phyloP scores from a whole-genome alignment of 108 stramenopile species.

The Aurantiochytrium sp. region DNA sequence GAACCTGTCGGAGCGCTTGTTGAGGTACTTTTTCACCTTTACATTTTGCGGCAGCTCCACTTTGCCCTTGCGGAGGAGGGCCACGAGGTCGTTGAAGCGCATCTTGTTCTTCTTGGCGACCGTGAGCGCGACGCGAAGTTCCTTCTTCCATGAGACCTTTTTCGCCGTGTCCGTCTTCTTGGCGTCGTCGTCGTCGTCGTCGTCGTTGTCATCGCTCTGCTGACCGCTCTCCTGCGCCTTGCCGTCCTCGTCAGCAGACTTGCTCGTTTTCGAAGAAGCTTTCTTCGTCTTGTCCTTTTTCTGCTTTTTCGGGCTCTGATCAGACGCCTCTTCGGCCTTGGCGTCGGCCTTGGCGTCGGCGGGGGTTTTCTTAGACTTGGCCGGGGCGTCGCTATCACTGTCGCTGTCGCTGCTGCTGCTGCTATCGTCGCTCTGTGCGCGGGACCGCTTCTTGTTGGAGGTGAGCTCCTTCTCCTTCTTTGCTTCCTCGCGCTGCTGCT shows the following conservation, averaged over 20 bases:
- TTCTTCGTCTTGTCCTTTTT: constrained; percentile 34
- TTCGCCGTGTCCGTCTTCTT: background rate
- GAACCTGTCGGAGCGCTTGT: background rate
- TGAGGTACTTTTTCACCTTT: constrained; percentile 2
- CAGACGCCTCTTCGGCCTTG: constrained; percentile 33
- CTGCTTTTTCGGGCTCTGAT: background rate
- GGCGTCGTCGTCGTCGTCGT: background rate
- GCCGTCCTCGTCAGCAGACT: background rate
- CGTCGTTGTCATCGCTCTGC: no score
- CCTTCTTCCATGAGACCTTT: background rate
- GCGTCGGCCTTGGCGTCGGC: constrained; percentile 4
- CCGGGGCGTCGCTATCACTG: background rate
- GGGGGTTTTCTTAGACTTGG: constrained; percentile 1
- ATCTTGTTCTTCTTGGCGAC: background rate
- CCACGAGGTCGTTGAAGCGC: background rate
- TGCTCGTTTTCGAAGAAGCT: no score
- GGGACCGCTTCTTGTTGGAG: background rate
- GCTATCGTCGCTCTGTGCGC: background rate
- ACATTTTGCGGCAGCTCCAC: background rate
- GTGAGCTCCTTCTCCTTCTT: background rate
- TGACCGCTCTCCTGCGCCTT: background rate
- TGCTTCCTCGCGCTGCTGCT: background rate
- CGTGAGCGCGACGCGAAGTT: background rate
- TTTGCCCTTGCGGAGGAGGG: background rate
- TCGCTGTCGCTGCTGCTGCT: background rate